phyloP scores from a whole-genome alignment of 345 rosid species.

The Lepidium aucheri region DNA sequence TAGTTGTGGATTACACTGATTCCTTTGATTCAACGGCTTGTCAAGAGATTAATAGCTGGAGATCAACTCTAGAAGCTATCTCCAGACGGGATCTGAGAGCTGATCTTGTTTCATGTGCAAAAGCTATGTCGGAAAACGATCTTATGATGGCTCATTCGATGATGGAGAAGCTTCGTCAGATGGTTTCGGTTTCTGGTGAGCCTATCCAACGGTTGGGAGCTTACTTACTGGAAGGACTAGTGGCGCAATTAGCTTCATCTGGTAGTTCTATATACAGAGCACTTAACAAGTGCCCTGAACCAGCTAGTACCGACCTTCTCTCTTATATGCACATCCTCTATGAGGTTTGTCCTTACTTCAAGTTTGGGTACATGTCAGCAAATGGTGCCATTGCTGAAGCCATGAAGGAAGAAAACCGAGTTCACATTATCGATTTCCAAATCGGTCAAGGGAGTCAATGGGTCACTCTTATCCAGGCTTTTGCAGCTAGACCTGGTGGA shows the following conservation, averaged over 20 bases:
- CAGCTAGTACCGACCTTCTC: conserved; percentile 67
- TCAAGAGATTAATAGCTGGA: conserved; percentile 39
- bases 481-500: conserved; percentile 93
- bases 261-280: conserved; percentile 77
- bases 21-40: conserved; percentile 13
- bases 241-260: conserved; percentile 71
- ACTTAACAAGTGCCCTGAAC: conserved; percentile 54
- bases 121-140: conserved; percentile 72
- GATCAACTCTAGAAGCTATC: conserved; percentile 45
- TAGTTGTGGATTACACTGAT: not conserved
- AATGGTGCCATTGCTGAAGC: conserved; percentile 98
- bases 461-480: conserved; percentile 94
- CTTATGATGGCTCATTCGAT: conserved; percentile 53
- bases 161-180: conserved; percentile 54
- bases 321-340: conserved; percentile 86
- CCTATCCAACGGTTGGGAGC: conserved; percentile 96
- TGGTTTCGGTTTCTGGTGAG: conserved; percentile 94
- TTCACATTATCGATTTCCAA: conserved; percentile 89
- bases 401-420: conserved; percentile 81
- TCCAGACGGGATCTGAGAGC: conserved; percentile 48
- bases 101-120: conserved; percentile 60
- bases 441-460: conserved; percentile 92
- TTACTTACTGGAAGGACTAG: conserved; percentile 86
- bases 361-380: conserved; percentile 96
- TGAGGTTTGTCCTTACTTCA: conserved; percentile 93